Conservation (phyloP, 371 early-diverging fungal genomes). For the Mortierella sp. region DNA sequence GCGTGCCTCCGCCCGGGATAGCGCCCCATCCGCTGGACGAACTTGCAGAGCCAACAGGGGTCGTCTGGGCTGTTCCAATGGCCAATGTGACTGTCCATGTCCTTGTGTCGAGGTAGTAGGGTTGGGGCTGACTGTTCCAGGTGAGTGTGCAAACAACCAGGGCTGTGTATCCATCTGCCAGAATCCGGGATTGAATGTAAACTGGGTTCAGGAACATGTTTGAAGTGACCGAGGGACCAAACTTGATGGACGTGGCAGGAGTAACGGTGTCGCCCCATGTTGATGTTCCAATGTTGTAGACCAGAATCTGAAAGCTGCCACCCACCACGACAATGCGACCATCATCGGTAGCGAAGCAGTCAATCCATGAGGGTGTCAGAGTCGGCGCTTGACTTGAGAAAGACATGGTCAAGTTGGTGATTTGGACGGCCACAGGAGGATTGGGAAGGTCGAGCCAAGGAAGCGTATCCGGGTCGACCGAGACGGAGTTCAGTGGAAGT, state of each 20-base stretch:
- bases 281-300: constrained; percentile 19
- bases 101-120: constrained; percentile 42
- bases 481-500: constrained; percentile 19
- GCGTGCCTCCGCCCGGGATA: constrained; percentile 25
- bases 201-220: constrained; percentile 39
- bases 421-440: constrained; percentile 40
- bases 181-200: constrained; percentile 40
- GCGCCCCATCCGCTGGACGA: constrained; percentile 45
- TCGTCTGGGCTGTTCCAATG: constrained; percentile 42
- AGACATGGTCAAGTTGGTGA: constrained; percentile 43
- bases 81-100: constrained; percentile 42
- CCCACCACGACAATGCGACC: constrained; percentile 49
- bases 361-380: constrained; percentile 35
- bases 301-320: constrained; percentile 30
- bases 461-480: constrained; percentile 17
- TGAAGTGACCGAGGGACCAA: constrained; percentile 26
- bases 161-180: constrained; percentile 44
- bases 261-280: constrained; percentile 24
- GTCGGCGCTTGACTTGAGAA: constrained; percentile 5
- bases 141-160: constrained; percentile 40
- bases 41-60: constrained; percentile 17
- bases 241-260: constrained; percentile 10
- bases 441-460: constrained; percentile 40
- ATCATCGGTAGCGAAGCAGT: constrained; percentile 52
- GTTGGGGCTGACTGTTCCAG: constrained; percentile 52